Conservation (phyloP, 345 rosid species). For the Ricinus communis region DNA sequence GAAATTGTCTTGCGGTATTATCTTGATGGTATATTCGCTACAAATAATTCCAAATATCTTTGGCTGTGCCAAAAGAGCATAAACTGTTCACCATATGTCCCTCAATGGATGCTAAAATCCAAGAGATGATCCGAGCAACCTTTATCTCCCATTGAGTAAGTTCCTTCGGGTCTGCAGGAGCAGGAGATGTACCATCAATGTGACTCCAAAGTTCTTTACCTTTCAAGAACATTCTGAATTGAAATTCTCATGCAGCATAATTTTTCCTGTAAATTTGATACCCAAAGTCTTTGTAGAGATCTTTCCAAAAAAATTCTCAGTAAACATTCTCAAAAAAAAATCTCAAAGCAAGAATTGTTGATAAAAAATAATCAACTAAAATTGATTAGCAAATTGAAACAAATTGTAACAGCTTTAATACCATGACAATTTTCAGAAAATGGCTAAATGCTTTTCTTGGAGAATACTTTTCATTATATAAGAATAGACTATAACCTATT, state of each 20-base stretch:
- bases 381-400: no score
- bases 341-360: neutral
- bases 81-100: neutral
- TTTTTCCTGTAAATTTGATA: neutral
- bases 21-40: neutral
- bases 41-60: neutral
- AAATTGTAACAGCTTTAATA: no score
- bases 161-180: no score
- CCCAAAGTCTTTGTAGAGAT: neutral
- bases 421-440: no score
- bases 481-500: no score
- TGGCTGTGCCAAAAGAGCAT: no score
- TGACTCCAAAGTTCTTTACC: no score
- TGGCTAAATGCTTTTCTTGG: no score
- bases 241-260: neutral
- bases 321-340: neutral
- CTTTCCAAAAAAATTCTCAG: neutral
- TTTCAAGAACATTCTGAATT: neutral
- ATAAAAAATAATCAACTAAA: neutral
- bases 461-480: no score
- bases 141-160: neutral
- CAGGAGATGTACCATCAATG: no score
- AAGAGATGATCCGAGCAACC: neutral
- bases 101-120: conserved; percentile 1
- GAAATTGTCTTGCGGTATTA: neutral